Evolutionary conservation across 2,329 filamentous ascomycete genomes (phyloP), one percentile per base, ranked within the genome.

Genomic region (Cordyceps tenuipes): DNA sequence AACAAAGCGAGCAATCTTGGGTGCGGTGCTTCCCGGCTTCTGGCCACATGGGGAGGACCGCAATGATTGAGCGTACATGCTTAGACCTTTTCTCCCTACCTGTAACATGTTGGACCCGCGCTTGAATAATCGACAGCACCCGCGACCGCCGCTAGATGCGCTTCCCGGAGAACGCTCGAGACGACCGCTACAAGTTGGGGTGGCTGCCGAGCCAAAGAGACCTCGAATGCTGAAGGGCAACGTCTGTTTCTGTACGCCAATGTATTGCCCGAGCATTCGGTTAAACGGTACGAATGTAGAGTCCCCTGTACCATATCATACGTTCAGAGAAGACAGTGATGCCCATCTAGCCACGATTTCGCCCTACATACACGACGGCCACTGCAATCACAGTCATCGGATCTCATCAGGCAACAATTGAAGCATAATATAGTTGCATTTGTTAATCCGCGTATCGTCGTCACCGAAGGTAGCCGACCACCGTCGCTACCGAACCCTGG

Each of bases 11-110:
- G 76, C 78, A 80, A 80, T 81, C 79, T 81, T 81, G 79, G 79
- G 79, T 81, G 79, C 79, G 79, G 77, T 81, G 79, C 75, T 80
- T 74, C 73, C 72, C 77, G 73, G 69, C 71, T 69, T 68, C 62
- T 67, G 69, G 72, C 69, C 69, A 62, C 58, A 71, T 81, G 79
- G 73, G 77, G 73, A 78, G 79, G 79, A 81, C 76, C 79, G 79
- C 79, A 81, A 81, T 81, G 79, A 81, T 81, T 81, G 79, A 80
- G 67, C 79, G 78, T 75, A 81, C 79, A 81, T 79, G 57, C 34
- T 59, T 57, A 52, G 34, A 54, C 44, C 26, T 39, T 44, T 17
- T 41, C 17, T 51, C 46, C 12, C 10, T 54, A 9, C 17, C 50
- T 9, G 44, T 41, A 29, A 59, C 13, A 49, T 41, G 41, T 31